phyloP scores from a whole-genome alignment of 1,284 basidiomycete species.

The Ustilago bromivora region DNA sequence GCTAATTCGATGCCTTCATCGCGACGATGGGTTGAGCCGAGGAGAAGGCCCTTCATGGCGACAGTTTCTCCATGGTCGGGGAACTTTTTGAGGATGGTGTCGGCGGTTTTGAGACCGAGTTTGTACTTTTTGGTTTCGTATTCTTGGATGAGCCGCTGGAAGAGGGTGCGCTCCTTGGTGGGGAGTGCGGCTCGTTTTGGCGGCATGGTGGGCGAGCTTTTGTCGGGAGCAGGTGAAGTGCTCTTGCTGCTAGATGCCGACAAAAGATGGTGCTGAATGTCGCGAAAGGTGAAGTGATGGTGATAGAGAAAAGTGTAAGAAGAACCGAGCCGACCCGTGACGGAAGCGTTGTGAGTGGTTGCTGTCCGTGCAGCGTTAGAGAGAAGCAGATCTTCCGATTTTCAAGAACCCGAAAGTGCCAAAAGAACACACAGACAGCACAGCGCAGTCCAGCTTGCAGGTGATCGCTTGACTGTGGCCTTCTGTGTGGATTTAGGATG shows the following conservation, averaged over 20 bases:
- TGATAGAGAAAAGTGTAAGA: not conserved
- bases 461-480: not conserved
- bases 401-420: conserved; percentile 9
- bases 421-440: conserved; percentile 16
- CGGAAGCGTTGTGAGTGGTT: not conserved
- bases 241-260: conserved; percentile 2
- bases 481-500: not conserved
- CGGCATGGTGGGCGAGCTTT: conserved; percentile 38
- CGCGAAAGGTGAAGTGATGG: not conserved
- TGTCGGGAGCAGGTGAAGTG: conserved; percentile 1
- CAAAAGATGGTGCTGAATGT: conserved; percentile 1
- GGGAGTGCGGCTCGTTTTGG: conserved; percentile 73
- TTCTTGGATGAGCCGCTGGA: conserved; percentile 81
- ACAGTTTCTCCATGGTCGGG: conserved; percentile 84
- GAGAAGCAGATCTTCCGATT: conserved; percentile 28
- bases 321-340: not conserved
- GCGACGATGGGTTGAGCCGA: conserved; percentile 58
- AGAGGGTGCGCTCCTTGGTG: conserved; percentile 85
- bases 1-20: conserved; percentile 82
- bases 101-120: conserved; percentile 89
- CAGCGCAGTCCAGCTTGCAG: not conserved
- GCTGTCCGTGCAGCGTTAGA: conserved; percentile 3
- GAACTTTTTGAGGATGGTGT: conserved; percentile 93
- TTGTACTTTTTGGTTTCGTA: conserved; percentile 93
- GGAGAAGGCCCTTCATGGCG: conserved; percentile 66